These are phyloP conservation scores for Acacia confusa DNA, from an alignment of 306 rosid species.

Conservation along the genomic window DNA sequence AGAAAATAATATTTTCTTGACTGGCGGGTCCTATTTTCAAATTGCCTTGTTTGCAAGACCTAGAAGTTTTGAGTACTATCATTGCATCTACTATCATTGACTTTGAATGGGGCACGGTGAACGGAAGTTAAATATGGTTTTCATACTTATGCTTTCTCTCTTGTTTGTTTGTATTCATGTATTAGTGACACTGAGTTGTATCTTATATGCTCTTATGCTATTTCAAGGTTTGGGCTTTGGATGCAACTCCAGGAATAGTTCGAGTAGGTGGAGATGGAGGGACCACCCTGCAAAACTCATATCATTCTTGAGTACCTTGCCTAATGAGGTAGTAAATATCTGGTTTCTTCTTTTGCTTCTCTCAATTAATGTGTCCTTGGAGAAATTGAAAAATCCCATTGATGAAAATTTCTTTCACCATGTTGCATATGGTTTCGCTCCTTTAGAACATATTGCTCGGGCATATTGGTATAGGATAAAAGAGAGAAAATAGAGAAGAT, in stretches of 20 bases:
- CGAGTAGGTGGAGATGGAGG: slow-evolving; percentile 89
- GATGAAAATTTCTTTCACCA: slow-evolving; percentile 23
- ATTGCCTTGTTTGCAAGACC: background rate
- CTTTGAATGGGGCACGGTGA: background rate
- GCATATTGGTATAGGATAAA: background rate
- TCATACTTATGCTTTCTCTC: slow-evolving; percentile 12
- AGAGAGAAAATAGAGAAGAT: background rate
- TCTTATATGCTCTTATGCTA: slow-evolving; percentile 20
- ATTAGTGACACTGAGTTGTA: slow-evolving; percentile 20
- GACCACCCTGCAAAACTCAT: slow-evolving; percentile 93
- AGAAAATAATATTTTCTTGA: slow-evolving; percentile 23
- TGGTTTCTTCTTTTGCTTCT: slow-evolving; percentile 19
- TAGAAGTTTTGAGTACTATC: background rate
- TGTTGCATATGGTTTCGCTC: slow-evolving; percentile 12
- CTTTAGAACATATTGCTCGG: background rate
- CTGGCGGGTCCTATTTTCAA: background rate
- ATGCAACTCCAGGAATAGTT: slow-evolving; percentile 92
- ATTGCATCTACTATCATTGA: too few relatives aligned
- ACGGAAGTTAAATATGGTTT: slow-evolving; percentile 10
- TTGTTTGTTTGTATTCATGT: slow-evolving; percentile 16
- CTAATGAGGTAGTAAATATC: slow-evolving; percentile 62
- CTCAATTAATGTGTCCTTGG: slow-evolving; percentile 5
- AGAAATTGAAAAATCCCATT: slow-evolving; percentile 10
- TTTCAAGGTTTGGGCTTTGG: slow-evolving; percentile 87
- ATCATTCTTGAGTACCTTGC: slow-evolving; percentile 68